Percentiles rank a stretch among this genome's conserved stretches.
phyloP scores from a whole-genome alignment of 1,284 basidiomycete species.

The Testicularia cyperi region DNA sequence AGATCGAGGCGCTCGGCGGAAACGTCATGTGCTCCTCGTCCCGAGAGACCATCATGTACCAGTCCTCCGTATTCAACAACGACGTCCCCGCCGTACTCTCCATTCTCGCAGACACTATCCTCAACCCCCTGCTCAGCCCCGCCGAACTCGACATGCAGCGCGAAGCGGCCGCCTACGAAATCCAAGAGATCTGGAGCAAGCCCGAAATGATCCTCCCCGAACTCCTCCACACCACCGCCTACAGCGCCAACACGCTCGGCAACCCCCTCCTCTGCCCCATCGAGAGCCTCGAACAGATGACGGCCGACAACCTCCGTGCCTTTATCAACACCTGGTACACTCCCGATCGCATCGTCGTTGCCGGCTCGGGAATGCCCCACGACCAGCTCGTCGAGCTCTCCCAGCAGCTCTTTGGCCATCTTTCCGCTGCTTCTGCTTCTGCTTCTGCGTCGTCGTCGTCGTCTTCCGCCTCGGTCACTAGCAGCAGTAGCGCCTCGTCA shows the following conservation, averaged over 20 bases:
- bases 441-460: constrained; percentile 6
- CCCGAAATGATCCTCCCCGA: constrained; percentile 96
- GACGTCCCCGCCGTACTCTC: constrained; percentile 79
- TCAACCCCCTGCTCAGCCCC: constrained; percentile 73
- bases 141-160: constrained; percentile 83
- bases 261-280: constrained; percentile 87
- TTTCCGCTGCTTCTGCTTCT: constrained; percentile 13
- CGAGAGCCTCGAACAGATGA: constrained; percentile 74
- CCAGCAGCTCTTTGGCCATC: constrained; percentile 78
- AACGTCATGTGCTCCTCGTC: constrained; percentile 90
- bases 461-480: constrained; percentile 19
- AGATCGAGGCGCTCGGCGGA: constrained; percentile 83
- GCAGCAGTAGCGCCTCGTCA: no score
- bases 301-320: constrained; percentile 68
- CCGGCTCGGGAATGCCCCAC: constrained; percentile 88
- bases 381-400: constrained; percentile 81
- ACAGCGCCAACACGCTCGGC: constrained; percentile 75
- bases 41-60: constrained; percentile 95
- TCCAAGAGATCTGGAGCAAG: constrained; percentile 81
- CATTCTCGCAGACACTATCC: constrained; percentile 86
- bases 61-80: constrained; percentile 88
- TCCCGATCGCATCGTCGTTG: constrained; percentile 90
- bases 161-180: constrained; percentile 88
- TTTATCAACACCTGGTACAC: constrained; percentile 83
- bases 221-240: constrained; percentile 83